Evolutionary conservation across 176 grass and related monocot genomes (phyloP), one percentile per base, ranked within the genome.

Genomic region (Cymbopogon citratus): DNA sequence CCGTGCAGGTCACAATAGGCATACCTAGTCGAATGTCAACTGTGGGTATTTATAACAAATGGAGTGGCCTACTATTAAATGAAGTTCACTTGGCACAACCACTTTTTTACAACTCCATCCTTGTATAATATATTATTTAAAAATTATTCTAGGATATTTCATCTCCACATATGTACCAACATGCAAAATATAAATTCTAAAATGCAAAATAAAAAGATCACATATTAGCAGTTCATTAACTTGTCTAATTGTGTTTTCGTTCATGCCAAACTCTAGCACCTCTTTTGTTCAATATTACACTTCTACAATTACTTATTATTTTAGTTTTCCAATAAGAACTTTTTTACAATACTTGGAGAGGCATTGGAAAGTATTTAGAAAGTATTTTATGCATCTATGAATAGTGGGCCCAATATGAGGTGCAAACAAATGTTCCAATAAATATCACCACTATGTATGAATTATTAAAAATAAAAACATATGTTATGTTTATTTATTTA

Each of bases 31-130:
- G 75, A 62, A 19, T 49, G 62, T 3, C 12, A 28, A 31, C 12
- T 2, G 23, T 25, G 66, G 43, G 16, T 83, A 75, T 80, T 88
- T 88, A 84, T 84, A 88, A 8, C 27, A 24, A 0, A 49, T 1
- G 45, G 45, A 19, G 14, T 25, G 27, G 35, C 43, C 23, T 13
- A 25, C 0, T 75, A 41, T 68, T 88, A 52, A 88, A 40, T 52
- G 72, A 70, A 76, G 28, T 62, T 48, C 14, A 62, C 1, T 31
- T 10, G 18, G 23, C 6, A 21, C 35, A 59, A 11, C 12, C 36
- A 70, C 21, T 24, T 35, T 69, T 69, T 88, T 45, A 26, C 12
- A 63, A 15, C 11, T 14, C 0, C 23, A 28, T 7, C 60, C 60
- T 29, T 28, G 1, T 28, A 63, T 2, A 63, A 28, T 76, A 75